Percentiles rank a stretch among this genome's conserved stretches.
Conservation (phyloP, 108 stramenopile genomes). For the Cyclotella baltica region DNA sequence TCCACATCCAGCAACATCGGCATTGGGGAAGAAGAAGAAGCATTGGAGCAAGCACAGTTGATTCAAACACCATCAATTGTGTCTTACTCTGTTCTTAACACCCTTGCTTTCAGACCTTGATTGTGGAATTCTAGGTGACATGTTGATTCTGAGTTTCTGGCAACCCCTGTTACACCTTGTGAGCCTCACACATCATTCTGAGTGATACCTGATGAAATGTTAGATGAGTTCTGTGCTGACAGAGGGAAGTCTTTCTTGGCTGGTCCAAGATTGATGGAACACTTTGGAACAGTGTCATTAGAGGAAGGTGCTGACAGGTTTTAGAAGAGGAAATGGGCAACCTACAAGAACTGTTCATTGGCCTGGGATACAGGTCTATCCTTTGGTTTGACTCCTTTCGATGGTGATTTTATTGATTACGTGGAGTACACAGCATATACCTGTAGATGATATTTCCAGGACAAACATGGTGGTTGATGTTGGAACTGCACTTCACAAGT, state of each 20-base stretch:
- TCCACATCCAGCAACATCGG: not conserved
- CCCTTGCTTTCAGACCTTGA: not conserved
- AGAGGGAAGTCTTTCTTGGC: not conserved
- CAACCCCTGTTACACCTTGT: not conserved
- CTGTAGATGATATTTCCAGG: conserved; percentile 10
- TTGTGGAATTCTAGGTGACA: not conserved
- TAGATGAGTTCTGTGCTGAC: conserved; percentile 7
- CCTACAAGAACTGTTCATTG: conserved; percentile 10
- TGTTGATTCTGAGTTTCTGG: not conserved
- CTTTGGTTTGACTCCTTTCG: conserved; percentile 18
- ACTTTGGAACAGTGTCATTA: not conserved
- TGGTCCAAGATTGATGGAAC: not conserved
- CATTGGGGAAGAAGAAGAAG: conserved; percentile 7
- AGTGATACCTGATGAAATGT: conserved; percentile 3
- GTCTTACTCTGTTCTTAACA: not conserved
- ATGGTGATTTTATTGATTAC: conserved; percentile 11
- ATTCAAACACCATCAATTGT: conserved; percentile 2
- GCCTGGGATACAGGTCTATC: conserved; percentile 21
- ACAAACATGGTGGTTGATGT: conserved; percentile 11
- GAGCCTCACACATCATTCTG: not conserved
- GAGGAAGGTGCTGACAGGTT: not conserved
- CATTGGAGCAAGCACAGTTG: not conserved
- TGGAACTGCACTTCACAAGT: conserved; percentile 15
- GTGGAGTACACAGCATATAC: conserved; percentile 1
- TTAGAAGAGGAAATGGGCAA: conserved; percentile 1